Base-by-base conservation (phyloP, 768 basidiomycete species). In the Auricularia sp. region DNA sequence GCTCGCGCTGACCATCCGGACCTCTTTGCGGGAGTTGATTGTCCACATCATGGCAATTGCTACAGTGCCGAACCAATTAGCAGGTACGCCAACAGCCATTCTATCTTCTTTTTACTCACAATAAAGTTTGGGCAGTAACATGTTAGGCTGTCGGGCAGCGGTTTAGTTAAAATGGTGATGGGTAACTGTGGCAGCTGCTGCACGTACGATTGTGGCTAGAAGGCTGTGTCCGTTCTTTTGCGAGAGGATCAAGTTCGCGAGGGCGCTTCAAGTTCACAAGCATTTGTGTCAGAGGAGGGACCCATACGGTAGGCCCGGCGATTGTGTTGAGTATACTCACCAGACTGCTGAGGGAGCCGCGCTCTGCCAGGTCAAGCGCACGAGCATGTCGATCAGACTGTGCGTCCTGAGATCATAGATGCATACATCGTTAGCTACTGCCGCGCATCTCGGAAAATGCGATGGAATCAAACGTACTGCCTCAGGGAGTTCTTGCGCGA, bases 1-100 rank as follows among this genome's bases (percentile, higher is more conserved):
- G 56, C 56, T 59, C 56, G 56, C 56, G 56, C 34, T 59, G 56
- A 59, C 56, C 11, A 59, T 21, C 24, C 56, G 56, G 56, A 59
- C 33, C 29, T 24, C 24, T 29, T 59, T 59, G 29, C 56, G 24
- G 24, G 56, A 59, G 56, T 59, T 59, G 34, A 59, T 59, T 7
- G 56, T 59, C 56, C 56, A 59, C 29, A 59, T 29, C 56, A 59
- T 59, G 24, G 56, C 21, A 29, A 59, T 59, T 10, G 56, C 56
- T 59, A 59, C 21, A 21, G 8, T 21, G 24, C 14, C 18, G 47
- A 29, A 2, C 2, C 29, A 29, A 29, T 29, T 29, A 29, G 29
- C 29, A 29, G 29, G 2, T 29, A 29, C 29, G 29, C 29, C 29
- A 29, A 29, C 29, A 29, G 29, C 2, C 29, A 29, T 29, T 29